Conservation (phyloP, 2,329 filamentous ascomycete genomes). For the Aureobasidium sp. region DNA sequence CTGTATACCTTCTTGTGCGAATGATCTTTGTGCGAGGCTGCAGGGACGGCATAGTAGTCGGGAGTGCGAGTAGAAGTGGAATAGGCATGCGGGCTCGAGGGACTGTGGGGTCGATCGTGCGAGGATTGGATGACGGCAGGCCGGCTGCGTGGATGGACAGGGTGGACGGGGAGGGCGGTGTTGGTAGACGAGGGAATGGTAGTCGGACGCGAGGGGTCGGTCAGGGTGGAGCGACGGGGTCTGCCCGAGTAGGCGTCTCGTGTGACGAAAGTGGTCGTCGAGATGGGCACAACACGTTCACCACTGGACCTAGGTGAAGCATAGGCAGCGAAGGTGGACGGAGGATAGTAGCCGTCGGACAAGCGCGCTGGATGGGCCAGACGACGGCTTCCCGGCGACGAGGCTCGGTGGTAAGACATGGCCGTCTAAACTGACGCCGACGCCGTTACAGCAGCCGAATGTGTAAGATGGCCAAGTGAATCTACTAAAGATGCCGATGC, state of each 20-base stretch:
- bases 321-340: constrained; percentile 19
- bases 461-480: not conserved
- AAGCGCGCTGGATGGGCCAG: constrained; percentile 28
- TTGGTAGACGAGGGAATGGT: constrained; percentile 12
- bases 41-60: constrained; percentile 34
- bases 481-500: not conserved
- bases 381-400: constrained; percentile 30
- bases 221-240: constrained; percentile 39
- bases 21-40: constrained; percentile 30
- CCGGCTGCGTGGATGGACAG: constrained; percentile 27
- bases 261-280: constrained; percentile 29
- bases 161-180: constrained; percentile 30
- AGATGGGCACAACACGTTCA: constrained; percentile 32
- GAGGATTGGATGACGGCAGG: constrained; percentile 30
- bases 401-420: constrained; percentile 27
- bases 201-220: constrained; percentile 30
- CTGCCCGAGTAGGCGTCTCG: constrained; percentile 40
- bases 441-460: not conserved
- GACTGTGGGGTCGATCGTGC: constrained; percentile 34
- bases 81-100: constrained; percentile 31
- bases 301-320: constrained; percentile 28
- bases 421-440: constrained; percentile 1
- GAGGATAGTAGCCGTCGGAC: constrained; percentile 26
- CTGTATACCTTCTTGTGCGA: constrained; percentile 46
- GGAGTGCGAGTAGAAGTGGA: constrained; percentile 21